phyloP scores from a whole-genome alignment of 2,329 filamentous ascomycete genomes.

The Colletotrichum siamense region DNA sequence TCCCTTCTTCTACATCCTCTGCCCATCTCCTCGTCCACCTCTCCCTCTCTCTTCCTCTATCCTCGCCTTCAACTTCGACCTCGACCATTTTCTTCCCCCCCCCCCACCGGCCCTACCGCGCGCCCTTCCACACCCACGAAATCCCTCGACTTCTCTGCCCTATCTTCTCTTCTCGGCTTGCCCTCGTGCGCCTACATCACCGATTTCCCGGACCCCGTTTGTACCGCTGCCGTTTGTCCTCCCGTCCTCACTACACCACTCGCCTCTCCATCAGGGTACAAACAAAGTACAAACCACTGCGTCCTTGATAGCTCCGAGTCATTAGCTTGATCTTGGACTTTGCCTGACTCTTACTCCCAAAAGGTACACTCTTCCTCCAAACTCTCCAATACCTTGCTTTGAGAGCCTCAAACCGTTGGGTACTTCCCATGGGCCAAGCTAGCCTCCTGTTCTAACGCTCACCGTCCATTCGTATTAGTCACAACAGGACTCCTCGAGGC shows the following conservation, averaged over 20 bases:
- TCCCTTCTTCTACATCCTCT: slow-evolving; percentile 19
- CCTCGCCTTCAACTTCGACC: slow-evolving; percentile 1
- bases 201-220: neutral
- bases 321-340: slow-evolving; percentile 27
- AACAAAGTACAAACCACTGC: slow-evolving; percentile 2
- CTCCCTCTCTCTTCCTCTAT: neutral
- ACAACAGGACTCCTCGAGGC: neutral
- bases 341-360: slow-evolving; percentile 9
- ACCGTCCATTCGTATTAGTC: slow-evolving; percentile 19
- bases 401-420: slow-evolving; percentile 14
- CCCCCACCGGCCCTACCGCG: neutral
- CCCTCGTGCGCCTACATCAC: neutral
- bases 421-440: neutral
- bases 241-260: neutral
- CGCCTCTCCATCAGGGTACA: neutral
- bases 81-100: neutral
- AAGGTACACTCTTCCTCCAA: slow-evolving; percentile 13
- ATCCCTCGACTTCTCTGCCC: slow-evolving; percentile 15
- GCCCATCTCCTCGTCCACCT: slow-evolving; percentile 7
- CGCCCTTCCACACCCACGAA: slow-evolving; percentile 2
- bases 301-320: slow-evolving; percentile 22
- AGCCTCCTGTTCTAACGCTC: slow-evolving; percentile 14
- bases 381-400: neutral
- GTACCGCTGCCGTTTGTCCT: slow-evolving; percentile 13
- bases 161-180: neutral